These are phyloP conservation scores for Trichoderma sp. DNA, from an alignment of 2,329 filamentous ascomycete species.

Conservation along the genomic window DNA sequence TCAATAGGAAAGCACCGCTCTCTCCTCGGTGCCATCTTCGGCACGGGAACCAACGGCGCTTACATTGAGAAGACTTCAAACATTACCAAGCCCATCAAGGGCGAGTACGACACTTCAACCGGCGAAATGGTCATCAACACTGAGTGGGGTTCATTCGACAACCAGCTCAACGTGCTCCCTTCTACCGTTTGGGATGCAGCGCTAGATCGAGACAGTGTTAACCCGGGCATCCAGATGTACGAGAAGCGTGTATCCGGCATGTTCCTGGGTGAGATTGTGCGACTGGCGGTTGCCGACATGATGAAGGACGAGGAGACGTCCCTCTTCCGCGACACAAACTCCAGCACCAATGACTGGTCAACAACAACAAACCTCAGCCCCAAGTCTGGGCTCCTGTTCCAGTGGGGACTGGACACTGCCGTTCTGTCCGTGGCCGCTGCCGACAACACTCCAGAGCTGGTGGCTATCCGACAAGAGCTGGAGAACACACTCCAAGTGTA, in stretches of 20 bases:
- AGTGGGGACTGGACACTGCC: constrained; percentile 88
- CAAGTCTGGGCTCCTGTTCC: constrained; percentile 65
- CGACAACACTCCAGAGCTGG: constrained; percentile 70
- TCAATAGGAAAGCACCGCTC: constrained; percentile 83
- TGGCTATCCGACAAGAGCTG: constrained; percentile 71
- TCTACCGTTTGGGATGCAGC: constrained; percentile 77
- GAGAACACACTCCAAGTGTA: constrained; percentile 73
- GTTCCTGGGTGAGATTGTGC: constrained; percentile 93
- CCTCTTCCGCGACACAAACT: constrained; percentile 74
- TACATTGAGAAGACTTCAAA: constrained; percentile 90
- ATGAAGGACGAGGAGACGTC: constrained; percentile 63
- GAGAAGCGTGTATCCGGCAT: constrained; percentile 98
- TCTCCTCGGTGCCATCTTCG: constrained; percentile 93
- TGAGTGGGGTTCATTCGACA: constrained; percentile 98
- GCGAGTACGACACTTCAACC: constrained; percentile 72
- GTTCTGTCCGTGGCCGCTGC: constrained; percentile 84
- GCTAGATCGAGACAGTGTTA: constrained; percentile 76
- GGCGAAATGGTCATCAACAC: constrained; percentile 98
- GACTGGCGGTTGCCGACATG: constrained; percentile 70
- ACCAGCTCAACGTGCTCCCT: constrained; percentile 82
- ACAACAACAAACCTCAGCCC: constrained; percentile 68
- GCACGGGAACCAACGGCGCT: constrained; percentile 94
- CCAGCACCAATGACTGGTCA: constrained; percentile 64
- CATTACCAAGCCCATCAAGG: constrained; percentile 71
- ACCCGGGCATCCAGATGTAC: constrained; percentile 97